Conservation (phyloP, 2,329 filamentous ascomycete species). For the Penicillium sp. region DNA sequence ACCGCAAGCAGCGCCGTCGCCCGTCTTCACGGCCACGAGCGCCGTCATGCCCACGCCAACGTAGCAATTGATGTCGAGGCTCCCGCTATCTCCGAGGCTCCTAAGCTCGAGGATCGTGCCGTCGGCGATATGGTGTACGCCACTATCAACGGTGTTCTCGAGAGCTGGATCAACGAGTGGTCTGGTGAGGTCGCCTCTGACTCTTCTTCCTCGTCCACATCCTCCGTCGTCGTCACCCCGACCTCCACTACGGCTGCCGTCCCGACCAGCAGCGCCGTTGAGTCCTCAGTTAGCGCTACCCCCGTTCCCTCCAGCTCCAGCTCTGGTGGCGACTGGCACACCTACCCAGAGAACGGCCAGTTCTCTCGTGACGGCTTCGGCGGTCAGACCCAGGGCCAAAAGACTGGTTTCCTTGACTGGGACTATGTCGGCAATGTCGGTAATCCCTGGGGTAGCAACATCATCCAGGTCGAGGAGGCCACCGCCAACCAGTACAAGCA, state of each 20-base stretch:
- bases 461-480: slow-evolving; percentile 32
- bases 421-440: slow-evolving; percentile 36
- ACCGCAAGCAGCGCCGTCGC: slow-evolving; percentile 35
- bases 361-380: slow-evolving; percentile 33
- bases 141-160: slow-evolving; percentile 31
- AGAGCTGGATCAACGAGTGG: slow-evolving; percentile 37
- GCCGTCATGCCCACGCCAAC: slow-evolving; percentile 31
- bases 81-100: background rate
- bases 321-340: slow-evolving; percentile 21
- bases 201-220: slow-evolving; percentile 16
- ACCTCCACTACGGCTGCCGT: slow-evolving; percentile 8
- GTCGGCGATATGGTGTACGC: slow-evolving; percentile 32
- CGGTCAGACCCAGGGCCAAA: slow-evolving; percentile 16
- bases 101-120: slow-evolving; percentile 26
- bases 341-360: slow-evolving; percentile 16
- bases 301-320: slow-evolving; percentile 4
- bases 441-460: slow-evolving; percentile 39
- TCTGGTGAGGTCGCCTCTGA: slow-evolving; percentile 18
- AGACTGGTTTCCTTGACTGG: slow-evolving; percentile 17
- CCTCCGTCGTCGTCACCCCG: slow-evolving; percentile 8
- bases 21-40: slow-evolving; percentile 37
- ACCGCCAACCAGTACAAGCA: slow-evolving; percentile 35
- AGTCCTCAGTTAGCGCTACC: slow-evolving; percentile 9
- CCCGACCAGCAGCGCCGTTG: slow-evolving; percentile 6
- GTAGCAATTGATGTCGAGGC: slow-evolving; percentile 7